phyloP scores from a whole-genome alignment of 495 filamentous ascomycete species.

The Hypoxylon cercidicola region DNA sequence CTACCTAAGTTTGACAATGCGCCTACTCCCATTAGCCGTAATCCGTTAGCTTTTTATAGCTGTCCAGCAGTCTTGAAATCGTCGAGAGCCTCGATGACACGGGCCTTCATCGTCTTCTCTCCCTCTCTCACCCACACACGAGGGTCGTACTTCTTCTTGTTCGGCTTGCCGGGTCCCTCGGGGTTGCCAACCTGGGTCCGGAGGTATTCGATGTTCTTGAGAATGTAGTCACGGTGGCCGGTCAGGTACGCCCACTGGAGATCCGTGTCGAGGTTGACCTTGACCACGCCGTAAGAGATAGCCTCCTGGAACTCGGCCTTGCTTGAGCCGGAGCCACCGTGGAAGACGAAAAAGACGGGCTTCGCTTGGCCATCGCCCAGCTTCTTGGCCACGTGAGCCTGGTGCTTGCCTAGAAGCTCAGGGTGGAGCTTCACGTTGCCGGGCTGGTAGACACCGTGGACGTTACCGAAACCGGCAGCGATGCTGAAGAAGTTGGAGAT shows the following conservation, averaged over 20 bases:
- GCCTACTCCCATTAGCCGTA: background rate
- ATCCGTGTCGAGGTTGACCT: constrained; percentile 96
- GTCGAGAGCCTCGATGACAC: constrained; percentile 80
- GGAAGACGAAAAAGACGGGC: constrained; percentile 99
- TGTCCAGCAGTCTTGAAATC: constrained; percentile 93
- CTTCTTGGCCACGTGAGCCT: constrained; percentile 86
- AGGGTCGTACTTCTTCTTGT: constrained; percentile 97
- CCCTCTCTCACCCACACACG: constrained; percentile 89
- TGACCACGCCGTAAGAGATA: constrained; percentile 93
- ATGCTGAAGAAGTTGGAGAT: constrained; percentile 97
- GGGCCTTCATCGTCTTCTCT: constrained; percentile 93
- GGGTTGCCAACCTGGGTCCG: constrained; percentile 89
- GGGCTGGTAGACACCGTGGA: constrained; percentile 99
- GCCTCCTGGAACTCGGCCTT: constrained; percentile 89
- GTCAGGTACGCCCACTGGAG: constrained; percentile 86
- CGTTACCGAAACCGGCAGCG: constrained; percentile 97
- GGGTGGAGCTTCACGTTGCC: constrained; percentile 97
- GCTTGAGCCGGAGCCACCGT: constrained; percentile 91
- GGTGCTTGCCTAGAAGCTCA: constrained; percentile 93
- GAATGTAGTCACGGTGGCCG: constrained; percentile 92
- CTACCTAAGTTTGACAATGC: constrained; percentile 16
- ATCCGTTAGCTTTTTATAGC: constrained; percentile 66
- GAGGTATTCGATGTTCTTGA: constrained; percentile 95
- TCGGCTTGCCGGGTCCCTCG: constrained; percentile 94
- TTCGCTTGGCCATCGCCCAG: constrained; percentile 67